Evolutionary conservation across 441 rosid species (phyloP), one percentile per base, ranked within the genome.

Genomic region (Breynia disticha): DNA sequence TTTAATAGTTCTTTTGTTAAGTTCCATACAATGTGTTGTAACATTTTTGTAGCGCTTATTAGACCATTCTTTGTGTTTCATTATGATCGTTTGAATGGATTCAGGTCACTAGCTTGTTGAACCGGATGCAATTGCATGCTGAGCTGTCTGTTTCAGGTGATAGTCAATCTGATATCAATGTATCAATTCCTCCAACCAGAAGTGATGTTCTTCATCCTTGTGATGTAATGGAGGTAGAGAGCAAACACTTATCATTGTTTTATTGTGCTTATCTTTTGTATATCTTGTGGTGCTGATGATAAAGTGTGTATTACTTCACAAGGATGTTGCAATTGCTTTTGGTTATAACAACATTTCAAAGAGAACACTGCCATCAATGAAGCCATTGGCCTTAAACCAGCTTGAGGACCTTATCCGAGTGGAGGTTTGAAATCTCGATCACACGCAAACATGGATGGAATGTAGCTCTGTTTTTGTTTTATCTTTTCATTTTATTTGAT

Each of bases 251-350:
- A 7, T 52, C 46, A 54, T 17, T 37, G 8, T 42, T 3, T 19
- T 54, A 12, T 15, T 19, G 14, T 10, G 19, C 38, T 11, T 18
- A 35, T 54, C 7, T 54, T 18, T 10, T 21, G 8, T 16, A 13
- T 19, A 11, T 46, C 32, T 46, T 38, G 1, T 15, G 38, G 46
- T 56, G 57, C 53, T 55, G 56, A 57, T 61, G 52, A 60, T 19
- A 22, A 20, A 48, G 41, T 52, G 14, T 46, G 6, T 47, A 19
- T 54, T 48, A 57, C 46, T 56, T 62, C 49, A 48, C 46, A 65
- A 93, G 99, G 97, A 93, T 71, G 95, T 93, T 66, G 99, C 96
- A 56, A 89, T 86, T 75, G 97, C 97, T 54, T 84, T 79, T 78
- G 97, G 96, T 32, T 93, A 76, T 69, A 84, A 93, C 63, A 84